phyloP scores from a whole-genome alignment of 2,329 filamentous ascomycete genomes.

The Fusarium succisae region DNA sequence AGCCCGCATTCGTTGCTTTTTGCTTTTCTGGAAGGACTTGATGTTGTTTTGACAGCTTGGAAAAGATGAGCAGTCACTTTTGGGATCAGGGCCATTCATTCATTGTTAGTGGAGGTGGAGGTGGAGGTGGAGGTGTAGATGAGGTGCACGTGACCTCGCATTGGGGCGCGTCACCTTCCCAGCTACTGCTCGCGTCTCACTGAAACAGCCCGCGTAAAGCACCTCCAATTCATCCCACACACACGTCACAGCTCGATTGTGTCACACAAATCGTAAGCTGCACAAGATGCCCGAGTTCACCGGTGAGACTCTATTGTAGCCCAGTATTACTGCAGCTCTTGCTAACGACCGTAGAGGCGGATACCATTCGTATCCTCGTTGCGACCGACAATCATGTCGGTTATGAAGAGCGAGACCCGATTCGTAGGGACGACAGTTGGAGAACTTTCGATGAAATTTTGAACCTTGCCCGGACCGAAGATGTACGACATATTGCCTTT shows the following conservation, averaged over 20 bases:
- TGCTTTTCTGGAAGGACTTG: slow-evolving; percentile 21
- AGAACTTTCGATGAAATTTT: slow-evolving; percentile 95
- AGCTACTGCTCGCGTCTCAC: slow-evolving; percentile 23
- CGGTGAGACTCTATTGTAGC: slow-evolving; percentile 27
- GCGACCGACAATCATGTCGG: slow-evolving; percentile 98
- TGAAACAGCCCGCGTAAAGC: slow-evolving; percentile 34
- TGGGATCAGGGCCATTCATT: not conserved
- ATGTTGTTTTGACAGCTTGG: not conserved
- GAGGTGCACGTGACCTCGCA: slow-evolving; percentile 44
- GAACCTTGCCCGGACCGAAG: slow-evolving; percentile 82
- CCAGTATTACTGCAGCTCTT: not conserved
- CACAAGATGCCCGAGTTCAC: slow-evolving; percentile 44
- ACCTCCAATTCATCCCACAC: not conserved
- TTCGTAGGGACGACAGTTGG: slow-evolving; percentile 98
- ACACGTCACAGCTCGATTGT: slow-evolving; percentile 3
- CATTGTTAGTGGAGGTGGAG: not conserved
- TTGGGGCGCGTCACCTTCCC: slow-evolving; percentile 38
- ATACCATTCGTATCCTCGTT: slow-evolving; percentile 94
- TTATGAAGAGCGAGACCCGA: slow-evolving; percentile 90
- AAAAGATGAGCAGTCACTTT: slow-evolving; percentile 31
- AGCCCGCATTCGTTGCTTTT: not conserved
- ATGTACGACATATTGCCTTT: slow-evolving; percentile 59
- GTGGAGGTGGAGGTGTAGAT: not conserved
- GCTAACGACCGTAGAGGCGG: slow-evolving; percentile 59
- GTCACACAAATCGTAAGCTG: not conserved